Evolutionary conservation across 805 yeast species (phyloP), one percentile per base, ranked within the genome.

Genomic region (Saccharomycopsis olivae): DNA sequence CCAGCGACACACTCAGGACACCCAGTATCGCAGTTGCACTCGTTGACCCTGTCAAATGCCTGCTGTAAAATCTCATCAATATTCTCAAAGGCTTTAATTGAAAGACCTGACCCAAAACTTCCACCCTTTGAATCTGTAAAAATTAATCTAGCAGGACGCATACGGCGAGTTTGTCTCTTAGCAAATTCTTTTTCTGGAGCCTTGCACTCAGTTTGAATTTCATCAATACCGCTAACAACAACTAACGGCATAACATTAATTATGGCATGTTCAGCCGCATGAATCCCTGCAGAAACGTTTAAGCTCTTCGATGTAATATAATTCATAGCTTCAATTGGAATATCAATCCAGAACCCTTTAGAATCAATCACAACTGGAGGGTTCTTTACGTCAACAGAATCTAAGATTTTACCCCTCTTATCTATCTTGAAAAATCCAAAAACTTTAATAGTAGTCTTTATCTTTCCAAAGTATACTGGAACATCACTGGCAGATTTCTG

Each of bases 121-220:
- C 94, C 95, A 9, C 94, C 95, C 51, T 78, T 75, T 1, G 85
- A 69, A 56, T 92, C 97, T 53, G 76, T 77, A 49, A 92, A 82
- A 1, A 88, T 75, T 36, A 92, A 61, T 39, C 98, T 64, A 0
- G 94, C 95, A 0, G 97, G 97, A 31, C 99, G 62, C 41, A 71
- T 73, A 30, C 98, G 62, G 14, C 59, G 58, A 0, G 89, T 70
- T 52, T 82, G 82, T 21, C 86, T 60, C 36, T 69, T 68, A 1
- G 95, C 84, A 65, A 89, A 84, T 54, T 92, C 99, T 52, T 92
- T 92, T 49, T 87, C 95, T 0, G 98, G 96, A 0, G 97, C 96
- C 53, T 92, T 92, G 58, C 99, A 92, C 57, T 92, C 99, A 0
- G 97, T 85, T 33, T 72, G 73, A 11, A 92, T 68, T 50, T 92